These are phyloP conservation scores for Kingdonia uniflora DNA, from an alignment of 164 flowering plant species.

Conservation along the genomic window DNA sequence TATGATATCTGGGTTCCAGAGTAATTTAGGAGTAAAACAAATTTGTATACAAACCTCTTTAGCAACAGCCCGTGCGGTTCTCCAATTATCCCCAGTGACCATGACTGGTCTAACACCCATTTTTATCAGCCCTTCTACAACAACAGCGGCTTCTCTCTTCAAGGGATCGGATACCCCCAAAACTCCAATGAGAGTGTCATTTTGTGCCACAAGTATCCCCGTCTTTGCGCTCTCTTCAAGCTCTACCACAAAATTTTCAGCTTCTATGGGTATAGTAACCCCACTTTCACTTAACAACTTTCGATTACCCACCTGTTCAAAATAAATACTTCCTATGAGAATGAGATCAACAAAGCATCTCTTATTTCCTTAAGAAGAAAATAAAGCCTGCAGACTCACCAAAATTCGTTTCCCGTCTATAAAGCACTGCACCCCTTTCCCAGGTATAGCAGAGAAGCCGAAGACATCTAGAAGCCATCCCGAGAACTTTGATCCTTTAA, in stretches of 20 bases:
- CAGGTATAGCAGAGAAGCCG: constrained; percentile 78
- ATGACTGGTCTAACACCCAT: constrained; percentile 89
- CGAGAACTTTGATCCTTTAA: constrained; percentile 26
- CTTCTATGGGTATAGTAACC: constrained; percentile 37
- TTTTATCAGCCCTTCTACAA: constrained; percentile 71
- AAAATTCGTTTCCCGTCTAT: constrained; percentile 49
- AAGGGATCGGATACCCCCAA: constrained; percentile 87
- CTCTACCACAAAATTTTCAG: constrained; percentile 62
- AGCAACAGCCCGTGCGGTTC: constrained; percentile 94
- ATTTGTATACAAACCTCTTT: constrained; percentile 51
- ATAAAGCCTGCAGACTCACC: constrained; percentile 36
- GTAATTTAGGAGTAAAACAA: background rate
- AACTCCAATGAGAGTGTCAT: constrained; percentile 52
- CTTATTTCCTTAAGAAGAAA: background rate
- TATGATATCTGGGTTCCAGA: too few species aligned
- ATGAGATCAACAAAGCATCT: background rate
- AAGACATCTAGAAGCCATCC: constrained; percentile 79
- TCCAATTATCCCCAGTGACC: constrained; percentile 99
- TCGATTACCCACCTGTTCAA: constrained; percentile 82
- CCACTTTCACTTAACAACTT: constrained; percentile 69
- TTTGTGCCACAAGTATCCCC: constrained; percentile 74
- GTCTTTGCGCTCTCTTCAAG: constrained; percentile 89
- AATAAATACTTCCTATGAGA: constrained; percentile 8
- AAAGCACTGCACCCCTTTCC: constrained; percentile 77
- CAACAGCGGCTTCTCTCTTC: constrained; percentile 93